Evolutionary conservation across 179 eudicot genomes (phyloP), one percentile per base, ranked within the genome.

Genomic region (Pouteria campechiana): DNA sequence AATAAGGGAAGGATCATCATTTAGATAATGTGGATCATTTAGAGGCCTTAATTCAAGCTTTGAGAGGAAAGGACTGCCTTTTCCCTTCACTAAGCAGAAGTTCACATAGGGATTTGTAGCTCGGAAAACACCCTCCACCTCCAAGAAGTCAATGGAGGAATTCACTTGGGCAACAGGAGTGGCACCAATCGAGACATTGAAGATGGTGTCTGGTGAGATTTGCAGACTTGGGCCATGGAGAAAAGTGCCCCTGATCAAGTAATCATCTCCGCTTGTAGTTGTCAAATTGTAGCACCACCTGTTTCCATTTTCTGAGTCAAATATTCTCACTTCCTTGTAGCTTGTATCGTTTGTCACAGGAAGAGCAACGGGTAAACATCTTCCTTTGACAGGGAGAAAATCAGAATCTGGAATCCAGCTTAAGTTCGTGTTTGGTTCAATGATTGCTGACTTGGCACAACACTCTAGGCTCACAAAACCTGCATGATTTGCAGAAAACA

Each of bases 231-330:
- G n/a, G 29, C 42, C 53, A 18, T 27, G 31, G 40, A 41, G 50
- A 41, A 68, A 68, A 44, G 69, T 63, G n/a, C 74, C 74, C 35
- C 74, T 44, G 32, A 68, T 46, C 14, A 68, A 37, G 37, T 63
- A 68, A 32, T 39, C 46, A 39, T 54, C 65, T 48, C 59, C 62
- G 27, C 54, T 58, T 24, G 18, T 37, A 17, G 69, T 63, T n/a
- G 54, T 39, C 14, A 63, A 54, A 38, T 48, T 59, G 24, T 58
- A 68, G 35, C 74, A 68, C 74, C 69, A 68, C 49, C 54, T 58
- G 14, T 41, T 48, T 21, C 51, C 58, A 14, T 17, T 16, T 2
- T 23, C 12, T 25, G 62, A 43, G 50, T 7, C 41, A 30, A 68
- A 68, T 34, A 45, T 6, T 7, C 69, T 64, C 48, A 54, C 53